phyloP scores from a whole-genome alignment of 257 asterid species.

The Euphrasia confusa region DNA sequence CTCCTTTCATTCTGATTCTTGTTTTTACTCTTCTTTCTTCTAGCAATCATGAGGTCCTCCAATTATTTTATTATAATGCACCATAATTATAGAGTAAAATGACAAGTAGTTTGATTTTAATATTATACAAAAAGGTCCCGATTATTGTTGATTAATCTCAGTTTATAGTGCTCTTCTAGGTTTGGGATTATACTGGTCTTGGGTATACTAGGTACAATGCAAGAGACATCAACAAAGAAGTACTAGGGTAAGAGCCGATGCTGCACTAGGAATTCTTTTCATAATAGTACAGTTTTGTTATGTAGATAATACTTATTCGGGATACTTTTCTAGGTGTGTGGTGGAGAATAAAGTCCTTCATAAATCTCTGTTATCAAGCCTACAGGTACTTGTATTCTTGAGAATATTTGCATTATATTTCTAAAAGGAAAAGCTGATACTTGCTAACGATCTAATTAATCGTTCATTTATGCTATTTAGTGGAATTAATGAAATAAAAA shows the following conservation, averaged over 20 bases:
- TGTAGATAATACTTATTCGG: constrained; percentile 30
- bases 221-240: constrained; percentile 64
- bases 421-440: constrained; percentile 6
- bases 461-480: neutral
- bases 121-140: neutral
- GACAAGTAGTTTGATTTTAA: neutral
- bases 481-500: neutral
- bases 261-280: constrained; percentile 20
- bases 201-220: constrained; percentile 90
- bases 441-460: neutral
- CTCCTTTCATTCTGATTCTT: constrained; percentile 9
- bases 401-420: constrained; percentile 11
- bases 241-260: constrained; percentile 65
- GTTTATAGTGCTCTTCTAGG: constrained; percentile 40
- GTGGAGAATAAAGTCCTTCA: constrained; percentile 98
- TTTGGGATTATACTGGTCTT: constrained; percentile 96
- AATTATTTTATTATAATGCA: constrained; percentile 5
- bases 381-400: constrained; percentile 54
- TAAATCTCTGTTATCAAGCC: constrained; percentile 58
- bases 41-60: neutral
- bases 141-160: constrained; percentile 9
- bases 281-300: constrained; percentile 19
- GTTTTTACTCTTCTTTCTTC: neutral
- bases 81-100: neutral
- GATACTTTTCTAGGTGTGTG: constrained; percentile 70